These are phyloP conservation scores for Helotiales sp. DNA, from an alignment of 2,329 filamentous ascomycete genomes.

Conservation along the genomic window DNA sequence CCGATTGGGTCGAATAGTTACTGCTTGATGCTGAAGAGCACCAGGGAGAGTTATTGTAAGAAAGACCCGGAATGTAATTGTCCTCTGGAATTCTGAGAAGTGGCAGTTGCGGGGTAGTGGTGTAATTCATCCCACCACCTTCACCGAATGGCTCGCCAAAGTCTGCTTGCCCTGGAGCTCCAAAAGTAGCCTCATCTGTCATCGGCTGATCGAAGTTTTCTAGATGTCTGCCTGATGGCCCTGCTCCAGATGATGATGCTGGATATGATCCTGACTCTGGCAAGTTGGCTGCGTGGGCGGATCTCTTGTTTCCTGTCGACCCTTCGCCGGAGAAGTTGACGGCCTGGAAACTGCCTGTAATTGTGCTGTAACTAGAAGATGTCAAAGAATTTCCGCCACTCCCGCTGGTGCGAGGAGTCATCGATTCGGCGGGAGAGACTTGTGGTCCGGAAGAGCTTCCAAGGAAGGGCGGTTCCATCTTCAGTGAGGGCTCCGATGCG, in stretches of 20 bases:
- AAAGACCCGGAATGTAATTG: slow-evolving; percentile 27
- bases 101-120: slow-evolving; percentile 24
- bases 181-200: slow-evolving; percentile 14
- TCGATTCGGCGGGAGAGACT: slow-evolving; percentile 22
- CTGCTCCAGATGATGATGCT: slow-evolving; percentile 22
- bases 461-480: slow-evolving; percentile 20
- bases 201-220: slow-evolving; percentile 19
- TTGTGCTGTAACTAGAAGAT: slow-evolving; percentile 23
- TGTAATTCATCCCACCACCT: slow-evolving; percentile 17
- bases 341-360: slow-evolving; percentile 26
- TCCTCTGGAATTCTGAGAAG: slow-evolving; percentile 33
- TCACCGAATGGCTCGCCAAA: slow-evolving; percentile 22
- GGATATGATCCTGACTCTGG: slow-evolving; percentile 21
- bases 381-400: slow-evolving; percentile 26
- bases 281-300: slow-evolving; percentile 23
- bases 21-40: slow-evolving; percentile 35
- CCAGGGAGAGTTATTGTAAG: slow-evolving; percentile 33
- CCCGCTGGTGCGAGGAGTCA: slow-evolving; percentile 26
- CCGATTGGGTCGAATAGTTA: slow-evolving; percentile 33
- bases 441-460: slow-evolving; percentile 7
- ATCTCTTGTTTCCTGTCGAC: slow-evolving; percentile 20
- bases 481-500: slow-evolving; percentile 23
- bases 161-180: slow-evolving; percentile 11
- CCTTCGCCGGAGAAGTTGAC: slow-evolving; percentile 24
- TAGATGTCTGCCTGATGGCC: slow-evolving; percentile 10